Evolutionary conservation across 2,329 filamentous ascomycete species (phyloP).

Genomic region (Albophoma yamanashiensis): DNA sequence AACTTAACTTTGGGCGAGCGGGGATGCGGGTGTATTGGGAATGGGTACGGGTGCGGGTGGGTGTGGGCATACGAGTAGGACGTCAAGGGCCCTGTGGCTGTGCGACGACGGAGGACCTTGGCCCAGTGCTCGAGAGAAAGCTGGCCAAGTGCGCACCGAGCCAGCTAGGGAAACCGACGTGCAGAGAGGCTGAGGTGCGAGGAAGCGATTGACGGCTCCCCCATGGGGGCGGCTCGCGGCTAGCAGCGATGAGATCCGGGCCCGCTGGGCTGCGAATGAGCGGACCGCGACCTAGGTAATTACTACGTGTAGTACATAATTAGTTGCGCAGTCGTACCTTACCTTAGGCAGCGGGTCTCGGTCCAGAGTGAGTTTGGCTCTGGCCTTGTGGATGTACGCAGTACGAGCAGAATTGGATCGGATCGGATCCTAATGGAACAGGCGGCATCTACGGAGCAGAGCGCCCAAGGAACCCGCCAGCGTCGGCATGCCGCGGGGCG

Average conservation of each 20-base stretch:
- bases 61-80: neutral
- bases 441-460: no score
- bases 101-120: neutral
- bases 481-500: no score
- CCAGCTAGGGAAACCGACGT: neutral
- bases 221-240: neutral
- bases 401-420: no score
- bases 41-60: neutral
- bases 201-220: neutral
- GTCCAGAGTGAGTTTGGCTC: no score
- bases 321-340: no score
- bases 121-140: neutral
- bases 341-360: no score
- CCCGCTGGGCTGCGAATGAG: neutral
- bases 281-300: neutral
- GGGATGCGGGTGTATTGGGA: neutral
- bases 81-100: neutral
- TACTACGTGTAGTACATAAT: no score
- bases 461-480: no score
- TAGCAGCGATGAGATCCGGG: neutral
- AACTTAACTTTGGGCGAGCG: neutral
- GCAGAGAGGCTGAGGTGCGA: neutral
- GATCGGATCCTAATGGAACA: no score
- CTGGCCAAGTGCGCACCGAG: neutral
- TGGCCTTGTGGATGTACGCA: no score